Evolutionary conservation across 1,284 basidiomycete genomes (phyloP).

Genomic region (Boletus semigastroideus): DNA sequence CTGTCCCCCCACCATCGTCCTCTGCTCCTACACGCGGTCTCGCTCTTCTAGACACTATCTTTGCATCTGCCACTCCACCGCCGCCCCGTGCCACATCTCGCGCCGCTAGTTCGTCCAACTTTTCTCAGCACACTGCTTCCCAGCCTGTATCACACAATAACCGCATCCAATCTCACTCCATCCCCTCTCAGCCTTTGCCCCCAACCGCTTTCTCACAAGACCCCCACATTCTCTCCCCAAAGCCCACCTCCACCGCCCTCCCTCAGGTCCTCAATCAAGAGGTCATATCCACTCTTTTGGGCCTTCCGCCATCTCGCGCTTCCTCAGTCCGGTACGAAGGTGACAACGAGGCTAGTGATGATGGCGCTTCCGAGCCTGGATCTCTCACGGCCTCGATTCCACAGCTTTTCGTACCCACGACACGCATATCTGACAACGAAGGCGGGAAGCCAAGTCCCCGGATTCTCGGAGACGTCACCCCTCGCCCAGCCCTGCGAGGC

Average conservation of each 20-base stretch:
- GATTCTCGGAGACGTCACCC: slow-evolving; percentile 50
- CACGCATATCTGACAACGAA: slow-evolving; percentile 13
- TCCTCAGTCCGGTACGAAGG: slow-evolving; percentile 60
- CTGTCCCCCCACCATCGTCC: slow-evolving; percentile 30
- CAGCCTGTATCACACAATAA: slow-evolving; percentile 8
- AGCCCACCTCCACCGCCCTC: slow-evolving; percentile 44
- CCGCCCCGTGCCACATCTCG: slow-evolving; percentile 23
- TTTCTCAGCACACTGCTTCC: slow-evolving; percentile 9
- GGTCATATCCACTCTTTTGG: slow-evolving; percentile 59
- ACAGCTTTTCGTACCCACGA: slow-evolving; percentile 23
- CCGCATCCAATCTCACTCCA: slow-evolving; percentile 2
- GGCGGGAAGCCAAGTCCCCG: slow-evolving; percentile 16
- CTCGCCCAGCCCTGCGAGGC: slow-evolving; percentile 42
- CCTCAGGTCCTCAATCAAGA: slow-evolving; percentile 63
- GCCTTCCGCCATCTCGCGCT: slow-evolving; percentile 49
- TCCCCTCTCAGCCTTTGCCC: slow-evolving; percentile 7
- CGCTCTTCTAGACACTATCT: slow-evolving; percentile 50
- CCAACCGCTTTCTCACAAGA: slow-evolving; percentile 27
- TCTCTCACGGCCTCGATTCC: slow-evolving; percentile 41
- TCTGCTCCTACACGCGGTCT: slow-evolving; percentile 38
- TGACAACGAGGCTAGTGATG: slow-evolving; percentile 59
- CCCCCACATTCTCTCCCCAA: slow-evolving; percentile 43
- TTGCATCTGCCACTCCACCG: slow-evolving; percentile 45
- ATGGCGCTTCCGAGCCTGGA: slow-evolving; percentile 39
- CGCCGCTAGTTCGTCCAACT: background rate